Percentiles rank a stretch among this genome's conserved stretches.
Evolutionary conservation across 2,329 filamentous ascomycete species (phyloP).

Genomic region (Talaromyces sp.): DNA sequence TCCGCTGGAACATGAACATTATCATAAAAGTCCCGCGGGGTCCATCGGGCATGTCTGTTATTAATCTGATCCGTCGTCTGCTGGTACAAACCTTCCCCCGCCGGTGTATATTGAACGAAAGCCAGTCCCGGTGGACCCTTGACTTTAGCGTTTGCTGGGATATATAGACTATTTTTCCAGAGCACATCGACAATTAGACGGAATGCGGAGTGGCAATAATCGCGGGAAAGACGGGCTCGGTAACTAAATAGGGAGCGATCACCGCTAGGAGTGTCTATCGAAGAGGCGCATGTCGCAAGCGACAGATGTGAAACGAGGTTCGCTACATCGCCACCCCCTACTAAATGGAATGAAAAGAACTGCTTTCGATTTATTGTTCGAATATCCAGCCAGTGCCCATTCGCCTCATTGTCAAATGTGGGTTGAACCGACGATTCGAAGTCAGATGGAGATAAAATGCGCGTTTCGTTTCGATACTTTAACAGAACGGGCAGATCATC

Average conservation of each 20-base stretch:
- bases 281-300: constrained; percentile 22
- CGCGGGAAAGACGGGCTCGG: constrained; percentile 28
- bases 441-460: not conserved
- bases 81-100: constrained; percentile 19
- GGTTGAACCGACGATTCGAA: not conserved
- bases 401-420: not conserved
- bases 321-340: constrained; percentile 20
- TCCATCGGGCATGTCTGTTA: constrained; percentile 25
- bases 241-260: constrained; percentile 29
- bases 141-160: constrained; percentile 22
- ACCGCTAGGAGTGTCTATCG: constrained; percentile 27
- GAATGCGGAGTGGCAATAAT: constrained; percentile 23
- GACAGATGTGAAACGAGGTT: constrained; percentile 26
- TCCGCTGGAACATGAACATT: constrained; percentile 45
- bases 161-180: constrained; percentile 35
- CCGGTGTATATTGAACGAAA: constrained; percentile 31
- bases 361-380: constrained; percentile 19
- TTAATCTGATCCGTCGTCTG: not conserved
- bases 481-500: constrained; percentile 13
- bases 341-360: constrained; percentile 23
- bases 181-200: constrained; percentile 31
- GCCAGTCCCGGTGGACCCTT: constrained; percentile 20
- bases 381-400: constrained; percentile 25
- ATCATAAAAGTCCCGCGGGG: constrained; percentile 45
- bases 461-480: constrained; percentile 14